Conservation (phyloP, 2,329 filamentous ascomycete genomes). For the Xylariaceae sp. region DNA sequence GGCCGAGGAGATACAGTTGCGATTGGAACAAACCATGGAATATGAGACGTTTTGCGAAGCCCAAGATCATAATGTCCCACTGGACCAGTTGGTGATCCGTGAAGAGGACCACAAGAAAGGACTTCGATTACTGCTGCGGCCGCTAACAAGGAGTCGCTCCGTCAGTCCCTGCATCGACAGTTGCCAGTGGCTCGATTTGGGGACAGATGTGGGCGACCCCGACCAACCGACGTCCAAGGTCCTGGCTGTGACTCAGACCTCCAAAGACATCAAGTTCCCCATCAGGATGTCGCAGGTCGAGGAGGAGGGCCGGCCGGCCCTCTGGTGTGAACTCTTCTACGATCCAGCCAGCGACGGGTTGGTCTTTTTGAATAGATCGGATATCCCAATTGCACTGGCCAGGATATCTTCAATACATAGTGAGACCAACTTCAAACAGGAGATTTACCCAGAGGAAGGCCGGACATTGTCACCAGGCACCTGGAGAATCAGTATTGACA, state of each 20-base stretch:
- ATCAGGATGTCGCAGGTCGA: constrained; percentile 48
- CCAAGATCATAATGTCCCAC: constrained; percentile 43
- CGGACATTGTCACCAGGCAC: constrained; percentile 50
- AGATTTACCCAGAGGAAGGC: constrained; percentile 41
- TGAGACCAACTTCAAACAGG: constrained; percentile 39
- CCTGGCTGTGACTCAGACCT: constrained; percentile 55
- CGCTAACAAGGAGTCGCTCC: constrained; percentile 48
- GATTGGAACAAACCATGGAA: constrained; percentile 40
- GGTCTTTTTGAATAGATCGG: constrained; percentile 51
- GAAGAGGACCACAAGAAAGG: constrained; percentile 50
- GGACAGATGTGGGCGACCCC: constrained; percentile 47
- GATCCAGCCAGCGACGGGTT: constrained; percentile 54
- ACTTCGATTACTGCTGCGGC: constrained; percentile 53
- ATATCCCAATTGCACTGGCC: constrained; percentile 47
- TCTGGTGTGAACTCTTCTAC: constrained; percentile 59
- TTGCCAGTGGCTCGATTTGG: constrained; percentile 52
- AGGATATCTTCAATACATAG: constrained; percentile 40
- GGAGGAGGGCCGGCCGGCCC: constrained; percentile 40
- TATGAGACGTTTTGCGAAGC: constrained; percentile 40
- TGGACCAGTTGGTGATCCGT: constrained; percentile 49
- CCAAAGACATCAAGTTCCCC: constrained; percentile 55
- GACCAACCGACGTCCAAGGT: constrained; percentile 52
- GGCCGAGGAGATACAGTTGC: constrained; percentile 49
- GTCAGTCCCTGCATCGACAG: constrained; percentile 53
- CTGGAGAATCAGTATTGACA: constrained; percentile 50